Evolutionary conservation across 139 green algal species (phyloP).

Genomic region (Chlamydomonas schloesseri): DNA sequence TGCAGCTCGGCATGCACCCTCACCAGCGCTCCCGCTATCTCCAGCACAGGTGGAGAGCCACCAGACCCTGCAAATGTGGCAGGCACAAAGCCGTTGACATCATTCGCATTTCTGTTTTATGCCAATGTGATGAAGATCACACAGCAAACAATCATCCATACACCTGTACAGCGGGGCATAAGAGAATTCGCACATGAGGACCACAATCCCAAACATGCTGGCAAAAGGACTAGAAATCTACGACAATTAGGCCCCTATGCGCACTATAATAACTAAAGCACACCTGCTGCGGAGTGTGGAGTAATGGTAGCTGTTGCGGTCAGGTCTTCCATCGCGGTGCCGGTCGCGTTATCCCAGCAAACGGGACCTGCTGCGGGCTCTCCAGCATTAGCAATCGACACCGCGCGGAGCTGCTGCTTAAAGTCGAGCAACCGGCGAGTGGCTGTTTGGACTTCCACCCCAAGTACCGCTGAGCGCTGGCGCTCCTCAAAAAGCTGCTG

Average conservation of each 20-base stretch:
- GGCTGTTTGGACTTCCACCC: conserved; percentile 6
- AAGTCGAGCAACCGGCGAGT: background rate
- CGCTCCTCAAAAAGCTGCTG: background rate
- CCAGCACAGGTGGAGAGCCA: background rate
- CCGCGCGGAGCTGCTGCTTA: background rate
- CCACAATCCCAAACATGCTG: too few relatives aligned
- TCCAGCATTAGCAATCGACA: background rate
- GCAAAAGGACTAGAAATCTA: background rate
- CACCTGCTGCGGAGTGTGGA: too few relatives aligned
- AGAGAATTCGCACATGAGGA: too few relatives aligned
- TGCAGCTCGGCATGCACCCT: background rate
- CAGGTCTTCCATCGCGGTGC: too few relatives aligned
- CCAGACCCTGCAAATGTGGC: background rate
- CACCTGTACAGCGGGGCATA: background rate
- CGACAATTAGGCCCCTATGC: too few relatives aligned
- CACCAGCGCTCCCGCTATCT: background rate
- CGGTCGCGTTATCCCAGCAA: background rate
- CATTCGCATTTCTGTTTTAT: too few relatives aligned
- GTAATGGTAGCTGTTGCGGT: too few relatives aligned
- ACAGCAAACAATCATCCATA: background rate
- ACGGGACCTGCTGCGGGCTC: background rate
- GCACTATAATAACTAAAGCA: too few relatives aligned
- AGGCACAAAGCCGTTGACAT: background rate
- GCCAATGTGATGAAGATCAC: too few relatives aligned
- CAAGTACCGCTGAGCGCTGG: background rate